Evolutionary conservation across 495 filamentous ascomycete species (phyloP).

Genomic region (Penicillium malachiteum): DNA sequence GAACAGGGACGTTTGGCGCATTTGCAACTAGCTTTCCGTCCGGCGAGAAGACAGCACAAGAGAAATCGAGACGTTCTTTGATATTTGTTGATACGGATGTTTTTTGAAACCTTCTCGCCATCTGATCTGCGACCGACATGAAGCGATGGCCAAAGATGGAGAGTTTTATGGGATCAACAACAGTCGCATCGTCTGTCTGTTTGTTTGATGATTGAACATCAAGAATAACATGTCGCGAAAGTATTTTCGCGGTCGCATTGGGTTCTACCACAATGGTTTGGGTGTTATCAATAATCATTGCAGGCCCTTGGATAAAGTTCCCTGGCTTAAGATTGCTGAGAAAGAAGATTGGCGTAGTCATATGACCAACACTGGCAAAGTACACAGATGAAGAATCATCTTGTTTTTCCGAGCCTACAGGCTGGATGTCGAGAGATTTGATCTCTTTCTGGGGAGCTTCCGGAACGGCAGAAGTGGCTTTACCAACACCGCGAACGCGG

Average conservation of each 20-base stretch:
- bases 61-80: constrained; percentile 89
- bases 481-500: constrained; percentile 74
- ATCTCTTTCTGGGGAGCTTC: constrained; percentile 10
- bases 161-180: constrained; percentile 73
- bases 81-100: constrained; percentile 91
- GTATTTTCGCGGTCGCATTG: constrained; percentile 46
- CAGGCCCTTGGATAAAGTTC: constrained; percentile 72
- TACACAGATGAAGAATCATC: constrained; percentile 7
- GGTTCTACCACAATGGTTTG: constrained; percentile 91
- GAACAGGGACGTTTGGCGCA: constrained; percentile 78
- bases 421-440: neutral
- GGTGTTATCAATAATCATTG: constrained; percentile 87
- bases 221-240: constrained; percentile 67
- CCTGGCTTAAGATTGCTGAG: constrained; percentile 68
- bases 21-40: constrained; percentile 78
- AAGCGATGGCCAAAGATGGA: constrained; percentile 90
- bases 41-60: constrained; percentile 86
- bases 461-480: neutral
- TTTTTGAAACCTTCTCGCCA: constrained; percentile 86
- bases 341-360: constrained; percentile 76
- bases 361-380: constrained; percentile 60
- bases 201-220: constrained; percentile 63
- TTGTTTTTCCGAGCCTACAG: constrained; percentile 1
- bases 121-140: constrained; percentile 91
- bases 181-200: constrained; percentile 58